Evolutionary conservation across 768 basidiomycete genomes (phyloP), one percentile per base, ranked within the genome.

Genomic region (Phlebiopsis flavidoalba): DNA sequence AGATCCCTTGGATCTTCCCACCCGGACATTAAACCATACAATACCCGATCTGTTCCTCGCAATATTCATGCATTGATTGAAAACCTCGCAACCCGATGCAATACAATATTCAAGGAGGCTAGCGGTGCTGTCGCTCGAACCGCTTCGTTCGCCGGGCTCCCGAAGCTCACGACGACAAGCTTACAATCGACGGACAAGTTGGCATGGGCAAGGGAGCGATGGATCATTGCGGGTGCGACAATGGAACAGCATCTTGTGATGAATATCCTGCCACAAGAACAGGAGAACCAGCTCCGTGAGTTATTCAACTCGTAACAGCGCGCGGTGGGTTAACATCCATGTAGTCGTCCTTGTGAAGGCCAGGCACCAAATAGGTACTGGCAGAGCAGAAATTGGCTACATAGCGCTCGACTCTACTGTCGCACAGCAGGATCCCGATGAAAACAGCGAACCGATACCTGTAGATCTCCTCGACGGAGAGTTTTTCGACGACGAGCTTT

Each of bases 401-500:
- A 8, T 17, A 17, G 40, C 40, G 40, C 10, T 43, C 40, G 40
- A 43, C 11, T 43, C 12, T 43, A 43, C 40, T 12, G 40, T 43
- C 40, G 3, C 8, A 17, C 12, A 43, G 40, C 40, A 43, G 11
- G 3, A 43, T 17, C 3, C 12, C 12, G 40, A 43, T 43, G 17
- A 12, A 3, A 12, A 2, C 2, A 12, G 12, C 52, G 52, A 7
- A 15, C 2, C 35, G 8, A 21, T 19, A 15, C 52, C 26, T 21
- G 71, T 85, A 67, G 79, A 85, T 61, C 65, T 90, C 49, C 70
- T 91, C 69, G 86, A 87, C 66, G 80, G 76, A 47, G 87, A 90
- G 58, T 92, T 92, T 74, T 91, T 93, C 72, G 91, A 93, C 76
- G 86, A 90, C 65, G 82, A 85, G 70, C 76, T 72, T 67, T 70